Evolutionary conservation across 345 rosid genomes (phyloP), one percentile per base, ranked within the genome.

Genomic region (Erysimum cheiranthoides): DNA sequence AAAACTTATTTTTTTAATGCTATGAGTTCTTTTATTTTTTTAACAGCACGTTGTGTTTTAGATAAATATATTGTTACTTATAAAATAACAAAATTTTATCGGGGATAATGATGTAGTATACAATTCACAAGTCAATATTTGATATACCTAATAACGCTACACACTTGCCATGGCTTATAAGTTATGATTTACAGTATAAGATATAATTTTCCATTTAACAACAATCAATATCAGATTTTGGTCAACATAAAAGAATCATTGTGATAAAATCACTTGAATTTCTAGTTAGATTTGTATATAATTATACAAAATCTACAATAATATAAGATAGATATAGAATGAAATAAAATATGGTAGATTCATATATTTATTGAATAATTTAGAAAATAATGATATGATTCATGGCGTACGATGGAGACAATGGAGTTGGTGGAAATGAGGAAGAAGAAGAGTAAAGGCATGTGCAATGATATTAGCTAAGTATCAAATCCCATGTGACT

Each of bases 371-470:
- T 32, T 46, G 3, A 21, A 66, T 36, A 60, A 17, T 35, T 3
- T 28, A 43, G 6, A 66, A 50, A 31, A 10, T 30, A 21, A 27
- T 65, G 61, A 4, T 38, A 60, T 51, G 61, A 68, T 31, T 75
- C 74, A 76, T 69, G 65, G 65, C 40, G 70, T 69, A 63, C 17
- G 62, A 61, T 52, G 74, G 69, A 68, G 70, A 68, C 79, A 76
- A 76, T 50, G 74, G 69, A 76, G 70, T 61, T 69, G 79, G 79
- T 69, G 75, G 34, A 69, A 69, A 59, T 60, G 50, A 2, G 2
- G 74, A 75, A 11, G 79, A 75, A 61, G 80, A 76, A 62, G 80
- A 53, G 80, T 61, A 62, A 76, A 70, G 75, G 65, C 75, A 76
- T 76, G 80, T 70, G 80, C 70, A 70, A 63, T 61, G 14, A 69